Conservation (phyloP, 306 rosid genomes). For the Lathyrus oleraceus region DNA sequence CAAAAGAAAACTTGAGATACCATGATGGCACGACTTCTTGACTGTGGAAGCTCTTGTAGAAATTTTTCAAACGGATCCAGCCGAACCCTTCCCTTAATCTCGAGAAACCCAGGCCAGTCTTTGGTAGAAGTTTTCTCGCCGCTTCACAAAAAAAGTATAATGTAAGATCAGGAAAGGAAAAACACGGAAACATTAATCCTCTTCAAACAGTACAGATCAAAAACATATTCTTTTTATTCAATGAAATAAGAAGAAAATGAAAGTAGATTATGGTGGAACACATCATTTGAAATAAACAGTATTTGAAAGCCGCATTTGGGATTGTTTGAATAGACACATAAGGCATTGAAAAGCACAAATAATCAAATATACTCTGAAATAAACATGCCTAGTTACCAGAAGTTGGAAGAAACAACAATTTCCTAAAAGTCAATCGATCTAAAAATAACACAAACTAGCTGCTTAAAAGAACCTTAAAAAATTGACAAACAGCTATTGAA, state of each 20-base stretch:
- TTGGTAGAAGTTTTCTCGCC: constrained; percentile 76
- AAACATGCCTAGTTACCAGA: constrained; percentile 18
- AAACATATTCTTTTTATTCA: not conserved
- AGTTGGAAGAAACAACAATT: not conserved
- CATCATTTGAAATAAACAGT: not conserved
- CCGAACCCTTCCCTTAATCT: constrained; percentile 95
- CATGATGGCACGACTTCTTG: constrained; percentile 97
- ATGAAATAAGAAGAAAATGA: constrained; percentile 11
- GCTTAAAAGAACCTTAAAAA: not conserved
- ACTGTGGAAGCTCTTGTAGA: constrained; percentile 80
- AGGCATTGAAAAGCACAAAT: constrained; percentile 12
- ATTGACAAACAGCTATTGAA: not conserved
- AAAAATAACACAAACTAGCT: not conserved
- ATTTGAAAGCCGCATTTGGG: not conserved
- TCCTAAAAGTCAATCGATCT: not conserved
- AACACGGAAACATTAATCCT: not conserved
- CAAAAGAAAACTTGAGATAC: constrained; percentile 63
- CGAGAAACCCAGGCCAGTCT: constrained; percentile 85
- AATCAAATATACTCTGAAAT: constrained; percentile 3
- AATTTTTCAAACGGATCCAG: constrained; percentile 91
- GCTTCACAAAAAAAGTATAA: constrained; percentile 49
- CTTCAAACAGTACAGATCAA: constrained; percentile 3
- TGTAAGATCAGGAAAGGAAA: constrained; percentile 34
- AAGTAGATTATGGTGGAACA: not conserved
- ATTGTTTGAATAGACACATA: not conserved